These are phyloP conservation scores for Oxytropis ochrocephala DNA, from an alignment of 306 rosid species.

Conservation along the genomic window DNA sequence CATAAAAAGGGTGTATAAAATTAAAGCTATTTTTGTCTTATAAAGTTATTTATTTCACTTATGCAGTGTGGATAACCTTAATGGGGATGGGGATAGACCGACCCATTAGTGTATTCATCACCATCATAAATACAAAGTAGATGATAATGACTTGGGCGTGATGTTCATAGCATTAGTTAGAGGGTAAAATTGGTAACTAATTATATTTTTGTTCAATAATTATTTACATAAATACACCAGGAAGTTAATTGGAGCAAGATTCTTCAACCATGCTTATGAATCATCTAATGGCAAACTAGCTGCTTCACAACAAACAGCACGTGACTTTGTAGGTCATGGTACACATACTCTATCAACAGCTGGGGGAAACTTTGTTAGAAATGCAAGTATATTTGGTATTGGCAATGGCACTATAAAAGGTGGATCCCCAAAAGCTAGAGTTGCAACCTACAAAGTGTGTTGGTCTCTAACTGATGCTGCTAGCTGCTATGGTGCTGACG, in stretches of 20 bases:
- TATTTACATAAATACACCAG: slow-evolving; percentile 11
- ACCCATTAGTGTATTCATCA: too few species aligned
- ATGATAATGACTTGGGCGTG: too few species aligned
- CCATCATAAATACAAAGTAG: too few species aligned
- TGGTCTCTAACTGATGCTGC: slow-evolving; percentile 23
- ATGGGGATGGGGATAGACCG: too few species aligned
- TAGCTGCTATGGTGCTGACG: slow-evolving; percentile 50
- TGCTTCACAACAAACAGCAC: slow-evolving; percentile 13
- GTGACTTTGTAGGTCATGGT: slow-evolving; percentile 73
- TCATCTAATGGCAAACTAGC: background rate
- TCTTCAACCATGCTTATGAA: slow-evolving; percentile 34
- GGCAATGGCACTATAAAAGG: slow-evolving; percentile 54
- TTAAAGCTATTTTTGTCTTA: too few species aligned
- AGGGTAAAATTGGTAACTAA: too few species aligned
- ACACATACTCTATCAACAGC: slow-evolving; percentile 77
- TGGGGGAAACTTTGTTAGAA: slow-evolving; percentile 46
- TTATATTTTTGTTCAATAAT: background rate
- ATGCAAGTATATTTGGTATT: slow-evolving; percentile 2
- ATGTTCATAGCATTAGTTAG: too few species aligned
- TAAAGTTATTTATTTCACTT: too few species aligned
- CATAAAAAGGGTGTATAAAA: too few species aligned
- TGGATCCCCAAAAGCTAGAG: slow-evolving; percentile 69
- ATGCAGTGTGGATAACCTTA: too few species aligned
- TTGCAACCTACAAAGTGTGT: slow-evolving; percentile 75
- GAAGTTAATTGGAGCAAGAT: slow-evolving; percentile 77